Base-by-base conservation (phyloP, 495 filamentous ascomycete species). In the Daldinia concentrica region DNA sequence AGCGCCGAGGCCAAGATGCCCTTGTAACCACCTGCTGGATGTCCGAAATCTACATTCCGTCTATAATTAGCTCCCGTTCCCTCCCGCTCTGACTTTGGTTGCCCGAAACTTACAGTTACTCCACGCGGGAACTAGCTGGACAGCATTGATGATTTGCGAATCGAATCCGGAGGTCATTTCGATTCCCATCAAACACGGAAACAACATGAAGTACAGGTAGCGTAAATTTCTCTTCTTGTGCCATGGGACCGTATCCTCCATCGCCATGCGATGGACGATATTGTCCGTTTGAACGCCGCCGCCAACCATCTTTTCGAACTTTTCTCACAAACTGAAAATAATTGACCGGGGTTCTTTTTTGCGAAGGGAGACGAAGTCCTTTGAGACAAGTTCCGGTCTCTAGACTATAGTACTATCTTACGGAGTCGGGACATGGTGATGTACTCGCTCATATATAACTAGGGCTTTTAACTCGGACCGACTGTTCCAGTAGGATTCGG, bases 81-180 rank as follows among this genome's bases (percentile, higher is more conserved):
- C 11, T 19, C 2, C 3, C 26, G 24, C 12, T 6, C 14, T 29
- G 9, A 73, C 69, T 29, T 68, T 57, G 55, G 79, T 12, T 22
- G 7, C 78, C n/a, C 72, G 71, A 15, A 77, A 83, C 83, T 75
- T 70, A 88, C 88, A 91, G 8, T 76, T 68, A 56, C 85, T 82
- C 88, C 87, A 91, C 6, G 80, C 79, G 7, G 81, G 77, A 17
- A 90, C 85, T 32, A 88, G 85, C 77, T 92, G 89, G 3, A 91
- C 83, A 2, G 86, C 86, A 66, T 91, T 92, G 79, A 92, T 90
- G 75, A 92, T 87, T 68, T 90, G 88, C 7, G 87, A 89, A 76
- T 92, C 89, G 74, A 91, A 92, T 0, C 90, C 90, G 26, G 88
- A 90, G 1, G 89, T 92, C 80, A 90, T 88, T 78, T 91, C 90